Conservation (phyloP, 306 rosid genomes). For the Chamaecrista fasciculata region DNA sequence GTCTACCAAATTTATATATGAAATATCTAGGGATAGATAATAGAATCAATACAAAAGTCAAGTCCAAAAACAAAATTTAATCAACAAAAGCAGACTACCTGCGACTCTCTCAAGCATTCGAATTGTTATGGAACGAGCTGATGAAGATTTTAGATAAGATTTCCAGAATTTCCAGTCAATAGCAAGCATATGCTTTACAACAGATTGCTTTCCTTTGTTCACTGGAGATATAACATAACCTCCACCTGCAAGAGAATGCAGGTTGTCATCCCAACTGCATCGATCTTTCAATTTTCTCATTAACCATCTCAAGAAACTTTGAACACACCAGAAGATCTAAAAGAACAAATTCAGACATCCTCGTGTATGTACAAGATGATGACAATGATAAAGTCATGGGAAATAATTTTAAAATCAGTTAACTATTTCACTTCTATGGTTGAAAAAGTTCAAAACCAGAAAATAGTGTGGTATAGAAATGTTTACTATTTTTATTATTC, state of each 20-base stretch:
- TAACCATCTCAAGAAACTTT: constrained; percentile 15
- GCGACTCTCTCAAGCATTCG: constrained; percentile 94
- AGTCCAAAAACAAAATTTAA: constrained; percentile 11
- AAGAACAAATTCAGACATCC: constrained; percentile 7
- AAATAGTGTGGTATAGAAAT: constrained; percentile 19
- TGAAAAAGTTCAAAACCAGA: constrained; percentile 29
- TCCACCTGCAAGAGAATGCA: constrained; percentile 66
- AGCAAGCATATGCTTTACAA: constrained; percentile 96
- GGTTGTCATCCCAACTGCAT: constrained; percentile 32
- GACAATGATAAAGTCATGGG: constrained; percentile 19
- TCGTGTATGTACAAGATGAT: constrained; percentile 12
- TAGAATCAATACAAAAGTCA: constrained; percentile 3
- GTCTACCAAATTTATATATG: constrained; percentile 5
- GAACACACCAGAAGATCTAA: not conserved
- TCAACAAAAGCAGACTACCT: constrained; percentile 45
- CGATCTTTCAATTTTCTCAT: constrained; percentile 7
- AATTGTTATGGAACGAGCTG: constrained; percentile 75
- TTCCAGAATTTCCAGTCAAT: constrained; percentile 98
- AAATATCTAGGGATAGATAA: constrained; percentile 16
- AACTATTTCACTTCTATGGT: constrained; percentile 7
- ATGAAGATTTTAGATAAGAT: constrained; percentile 68
- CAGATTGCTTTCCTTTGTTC: constrained; percentile 76
- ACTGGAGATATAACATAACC: constrained; percentile 84
- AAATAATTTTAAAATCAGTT: constrained; percentile 19
- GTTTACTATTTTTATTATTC: constrained; percentile 29